Base-by-base conservation (phyloP, 2,329 filamentous ascomycete species). In the Periconia sp. region DNA sequence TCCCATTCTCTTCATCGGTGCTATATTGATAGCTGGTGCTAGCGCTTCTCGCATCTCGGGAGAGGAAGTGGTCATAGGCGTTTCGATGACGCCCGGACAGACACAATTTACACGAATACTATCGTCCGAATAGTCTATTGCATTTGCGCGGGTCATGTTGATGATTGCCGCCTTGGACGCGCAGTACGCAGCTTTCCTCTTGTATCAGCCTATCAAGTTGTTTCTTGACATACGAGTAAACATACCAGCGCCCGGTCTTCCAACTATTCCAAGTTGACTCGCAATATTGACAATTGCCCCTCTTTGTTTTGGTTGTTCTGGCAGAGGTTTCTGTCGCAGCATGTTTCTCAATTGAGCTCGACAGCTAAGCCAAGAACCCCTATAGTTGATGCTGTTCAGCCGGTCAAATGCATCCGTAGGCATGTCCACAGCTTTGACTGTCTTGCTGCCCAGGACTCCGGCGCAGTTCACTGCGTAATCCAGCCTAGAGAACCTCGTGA, bases 131-230 rank as follows among this genome's bases (percentile, higher is more conserved):
- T 83, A 82, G 50, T 84, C 77, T 15, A 82, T 80, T 1, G 78
- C 79, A 50, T 82, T 80, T 0, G 77, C 70, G 5, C 75, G 69
- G 0, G 81, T 84, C 75, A 84, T 75, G 16, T 76, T 78, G 36
- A 84, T 77, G 2, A 84, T 74, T 0, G 80, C 81, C 11, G 80
- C 75, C 48, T 84, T 85, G 4, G 79, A 82, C 0, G 76, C 78
- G 40, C 78, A 82, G 48, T 83, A 84, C 1, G 78, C 73, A 8
- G 79, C 79, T 79, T 32, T 23, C 11, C 4, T 18, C 16, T 26
- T n/a, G 5, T 24, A 36, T 52, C 3, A 67, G 40, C 28, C 15
- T 4, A 40, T 34, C 4, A 6, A 4, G 12, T 22, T 11, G 25
- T 4, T 3, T 17, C 13, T 22, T 22, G n/a, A 31, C 15, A 9